Percentiles rank a stretch among this genome's conserved stretches.
Evolutionary conservation across 495 filamentous ascomycete species (phyloP).

Genomic region (Aspergillus asperescens): DNA sequence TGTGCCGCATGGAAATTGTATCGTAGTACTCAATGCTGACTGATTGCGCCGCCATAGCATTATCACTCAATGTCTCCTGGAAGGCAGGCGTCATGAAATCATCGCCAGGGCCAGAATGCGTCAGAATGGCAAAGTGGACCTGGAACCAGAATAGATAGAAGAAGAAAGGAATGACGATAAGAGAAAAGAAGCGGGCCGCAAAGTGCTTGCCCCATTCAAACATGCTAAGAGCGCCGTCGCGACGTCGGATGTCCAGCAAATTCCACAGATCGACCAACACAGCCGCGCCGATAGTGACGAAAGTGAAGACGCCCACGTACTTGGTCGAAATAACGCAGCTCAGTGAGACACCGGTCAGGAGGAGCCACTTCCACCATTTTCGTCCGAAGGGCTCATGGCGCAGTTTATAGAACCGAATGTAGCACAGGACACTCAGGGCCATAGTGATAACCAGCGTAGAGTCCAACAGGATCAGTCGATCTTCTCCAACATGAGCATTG

Average conservation of each 20-base stretch:
- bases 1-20: constrained; percentile 80
- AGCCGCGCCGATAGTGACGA: constrained; percentile 92
- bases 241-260: constrained; percentile 80
- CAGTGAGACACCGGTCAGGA: constrained; percentile 86
- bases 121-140: constrained; percentile 90
- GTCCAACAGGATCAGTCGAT: constrained; percentile 89
- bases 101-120: constrained; percentile 85
- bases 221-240: constrained; percentile 68
- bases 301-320: constrained; percentile 95
- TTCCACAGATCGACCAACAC: constrained; percentile 95
- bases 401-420: constrained; percentile 97
- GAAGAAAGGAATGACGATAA: constrained; percentile 88
- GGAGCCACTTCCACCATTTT: constrained; percentile 99
- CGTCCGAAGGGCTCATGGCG: constrained; percentile 81
- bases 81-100: constrained; percentile 99
- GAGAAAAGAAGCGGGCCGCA: constrained; percentile 69
- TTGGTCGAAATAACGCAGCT: constrained; percentile 98
- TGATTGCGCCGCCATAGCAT: constrained; percentile 80
- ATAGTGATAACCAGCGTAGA: constrained; percentile 91
- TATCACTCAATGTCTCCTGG: constrained; percentile 93
- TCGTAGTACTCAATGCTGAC: constrained; percentile 87
- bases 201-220: constrained; percentile 85
- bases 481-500: constrained; percentile 97
- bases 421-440: constrained; percentile 87
- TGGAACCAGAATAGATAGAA: constrained; percentile 99